Base-by-base conservation (phyloP, 169 alveolate genomes). In the Babesia sp. region DNA sequence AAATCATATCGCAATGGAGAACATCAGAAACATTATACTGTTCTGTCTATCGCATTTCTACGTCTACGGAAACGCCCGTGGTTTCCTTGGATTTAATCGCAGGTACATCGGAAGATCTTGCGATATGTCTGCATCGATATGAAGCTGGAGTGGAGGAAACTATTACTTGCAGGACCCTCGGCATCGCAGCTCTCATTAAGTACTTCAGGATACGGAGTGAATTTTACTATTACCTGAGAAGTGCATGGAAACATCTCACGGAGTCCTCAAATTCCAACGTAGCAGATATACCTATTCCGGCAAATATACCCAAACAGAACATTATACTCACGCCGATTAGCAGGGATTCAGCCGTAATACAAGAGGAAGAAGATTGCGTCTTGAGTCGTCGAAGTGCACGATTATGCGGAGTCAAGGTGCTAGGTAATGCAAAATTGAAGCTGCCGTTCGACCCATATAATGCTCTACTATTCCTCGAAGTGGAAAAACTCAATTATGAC, bases 361-460 rank as follows among this genome's bases (percentile, higher is more conserved):
- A 29, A n/a, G 51, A 64, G 31, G 51, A 46, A 5, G 31, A 18
- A 3, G 46, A 48, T 48, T 64, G 74, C 55, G 11, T 50, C 6
- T 31, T 64, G 16, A 29, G 50, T 20, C 41, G 26, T 11, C 20
- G 5, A 12, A 64, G 74, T 45, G 74, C 74, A 18, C 45, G 74
- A 9, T 12, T 64, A 5, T 64, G 74, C 16, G 29, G 16, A 4
- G n/a, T 64, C 1, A 36, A 64, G 34, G 74, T 64, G 14, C 42
- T 18, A 6, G 74, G 74, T 20, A 14, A 64, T 36, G 74, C 63
- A 3, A 33, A 16, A 46, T 22, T 64, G 31, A 37, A 26, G 28
- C 16, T n/a, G 31, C 63, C 74, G 5, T 64, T 64, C 18, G 61
- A 64, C 11, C 74, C 74, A 46, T 3, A 45, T 22, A 46, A 48